Evolutionary conservation across 352 stramenopile genomes (phyloP).

Genomic region (Phytophthora macrochlamydospora): DNA sequence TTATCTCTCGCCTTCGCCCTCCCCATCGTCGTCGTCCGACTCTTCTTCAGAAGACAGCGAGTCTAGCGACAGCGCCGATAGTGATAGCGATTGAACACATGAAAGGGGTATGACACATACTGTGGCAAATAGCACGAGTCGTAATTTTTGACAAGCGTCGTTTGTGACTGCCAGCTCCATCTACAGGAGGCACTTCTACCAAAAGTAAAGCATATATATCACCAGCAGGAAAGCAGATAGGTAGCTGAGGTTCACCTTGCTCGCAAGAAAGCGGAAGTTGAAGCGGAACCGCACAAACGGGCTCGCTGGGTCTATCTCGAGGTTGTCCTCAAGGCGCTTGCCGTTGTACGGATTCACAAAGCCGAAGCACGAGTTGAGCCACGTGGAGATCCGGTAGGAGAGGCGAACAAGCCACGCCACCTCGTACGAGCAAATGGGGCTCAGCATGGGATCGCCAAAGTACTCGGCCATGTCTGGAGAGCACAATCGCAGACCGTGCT

Average conservation of each 20-base stretch:
- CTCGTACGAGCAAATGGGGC: conserved; percentile 85
- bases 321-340: conserved; percentile 76
- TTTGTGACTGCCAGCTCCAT: conserved; percentile 7
- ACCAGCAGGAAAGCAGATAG: conserved; percentile 60
- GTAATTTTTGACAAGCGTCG: conserved; percentile 27
- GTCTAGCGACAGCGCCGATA: conserved; percentile 55
- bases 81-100: conserved; percentile 35
- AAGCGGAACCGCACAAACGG: conserved; percentile 68
- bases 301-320: conserved; percentile 58
- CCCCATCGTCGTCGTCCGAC: conserved; percentile 74
- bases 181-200: conserved; percentile 34
- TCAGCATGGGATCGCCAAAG: conserved; percentile 84
- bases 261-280: conserved; percentile 88
- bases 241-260: conserved; percentile 84
- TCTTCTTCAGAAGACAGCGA: conserved; percentile 82
- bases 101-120: conserved; percentile 22
- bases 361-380: conserved; percentile 73
- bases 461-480: conserved; percentile 68
- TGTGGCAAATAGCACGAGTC: conserved; percentile 22
- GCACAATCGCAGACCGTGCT: conserved; percentile 74
- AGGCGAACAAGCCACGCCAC: conserved; percentile 77
- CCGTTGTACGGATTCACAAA: conserved; percentile 74
- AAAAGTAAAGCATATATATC: conserved; percentile 75
- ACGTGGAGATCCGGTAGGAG: conserved; percentile 79
- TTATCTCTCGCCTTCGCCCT: conserved; percentile 64